Conservation (phyloP, 257 asterid genomes). For the Ilex aquifolium region DNA sequence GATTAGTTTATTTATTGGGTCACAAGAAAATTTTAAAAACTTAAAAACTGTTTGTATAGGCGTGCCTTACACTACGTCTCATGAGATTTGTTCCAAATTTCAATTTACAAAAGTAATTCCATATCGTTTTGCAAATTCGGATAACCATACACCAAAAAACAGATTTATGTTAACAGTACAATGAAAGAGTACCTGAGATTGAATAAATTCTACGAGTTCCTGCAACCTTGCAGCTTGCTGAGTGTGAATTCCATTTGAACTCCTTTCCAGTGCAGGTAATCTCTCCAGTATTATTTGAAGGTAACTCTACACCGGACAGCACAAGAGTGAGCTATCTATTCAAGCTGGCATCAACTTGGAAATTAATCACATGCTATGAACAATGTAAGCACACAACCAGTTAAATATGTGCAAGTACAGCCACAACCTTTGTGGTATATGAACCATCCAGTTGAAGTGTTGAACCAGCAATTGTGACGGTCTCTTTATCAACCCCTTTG, state of each 20-base stretch:
- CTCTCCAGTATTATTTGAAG: constrained; percentile 78
- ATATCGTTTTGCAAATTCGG: too few relatives aligned
- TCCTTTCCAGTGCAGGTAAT: constrained; percentile 55
- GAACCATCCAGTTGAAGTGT: constrained; percentile 82
- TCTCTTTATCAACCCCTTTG: constrained; percentile 83
- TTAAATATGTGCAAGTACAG: constrained; percentile 3
- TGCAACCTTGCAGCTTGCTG: constrained; percentile 90
- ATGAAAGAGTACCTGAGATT: constrained; percentile 56
- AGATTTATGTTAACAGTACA: constrained; percentile 1
- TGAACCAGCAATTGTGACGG: constrained; percentile 80
- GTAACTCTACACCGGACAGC: constrained; percentile 62
- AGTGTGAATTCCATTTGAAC: constrained; percentile 77
- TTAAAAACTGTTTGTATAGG: too few relatives aligned
- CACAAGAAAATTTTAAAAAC: too few relatives aligned
- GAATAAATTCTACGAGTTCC: constrained; percentile 78
- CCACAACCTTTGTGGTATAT: constrained; percentile 86
- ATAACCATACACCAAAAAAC: too few relatives aligned
- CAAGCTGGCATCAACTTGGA: constrained; percentile 1
- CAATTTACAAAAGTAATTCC: too few relatives aligned
- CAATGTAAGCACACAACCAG: background rate
- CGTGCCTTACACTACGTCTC: too few relatives aligned
- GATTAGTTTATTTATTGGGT: too few relatives aligned
- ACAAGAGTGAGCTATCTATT: constrained; percentile 15
- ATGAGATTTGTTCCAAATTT: too few relatives aligned
- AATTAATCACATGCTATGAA: background rate